Conservation (phyloP, 2,329 filamentous ascomycete species). For the Colletotrichum truncatum region DNA sequence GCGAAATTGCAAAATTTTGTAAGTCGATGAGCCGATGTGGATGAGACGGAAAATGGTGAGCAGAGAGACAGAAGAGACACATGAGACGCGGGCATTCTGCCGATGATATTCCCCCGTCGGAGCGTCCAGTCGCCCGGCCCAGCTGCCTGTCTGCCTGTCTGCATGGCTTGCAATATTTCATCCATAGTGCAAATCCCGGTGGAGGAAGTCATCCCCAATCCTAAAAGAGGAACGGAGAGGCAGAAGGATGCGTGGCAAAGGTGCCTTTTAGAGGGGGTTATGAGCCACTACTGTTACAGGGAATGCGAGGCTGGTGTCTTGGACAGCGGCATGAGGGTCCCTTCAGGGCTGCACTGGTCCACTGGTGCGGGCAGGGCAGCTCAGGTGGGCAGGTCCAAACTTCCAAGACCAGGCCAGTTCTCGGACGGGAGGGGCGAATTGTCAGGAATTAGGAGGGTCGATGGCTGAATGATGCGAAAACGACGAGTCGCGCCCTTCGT, state of each 20-base stretch:
- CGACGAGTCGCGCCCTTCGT: constrained; percentile 2
- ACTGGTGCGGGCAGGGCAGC: neutral
- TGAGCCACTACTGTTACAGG: constrained; percentile 3
- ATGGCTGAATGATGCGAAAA: constrained; percentile 22
- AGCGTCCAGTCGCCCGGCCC: neutral
- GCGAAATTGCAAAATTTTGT: constrained; percentile 3
- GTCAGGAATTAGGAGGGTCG: neutral
- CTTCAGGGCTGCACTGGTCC: neutral
- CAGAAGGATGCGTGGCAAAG: constrained; percentile 21
- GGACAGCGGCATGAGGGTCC: neutral
- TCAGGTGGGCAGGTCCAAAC: neutral
- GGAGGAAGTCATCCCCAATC: no score
- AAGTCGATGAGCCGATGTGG: constrained; percentile 6
- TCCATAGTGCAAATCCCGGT: no score
- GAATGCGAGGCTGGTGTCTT: constrained; percentile 12
- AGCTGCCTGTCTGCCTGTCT: no score
- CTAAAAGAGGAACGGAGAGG: neutral
- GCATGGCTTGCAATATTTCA: no score
- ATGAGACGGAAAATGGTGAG: constrained; percentile 3
- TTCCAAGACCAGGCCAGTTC: neutral
- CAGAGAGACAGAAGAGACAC: neutral
- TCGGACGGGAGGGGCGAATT: neutral
- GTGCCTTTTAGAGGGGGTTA: neutral
- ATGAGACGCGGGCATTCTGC: neutral
- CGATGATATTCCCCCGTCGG: constrained; percentile 8